Percentiles rank a stretch among this genome's conserved stretches.
Conservation (phyloP, 2,329 filamentous ascomycete genomes). For the Zymoseptoria passerinii region DNA sequence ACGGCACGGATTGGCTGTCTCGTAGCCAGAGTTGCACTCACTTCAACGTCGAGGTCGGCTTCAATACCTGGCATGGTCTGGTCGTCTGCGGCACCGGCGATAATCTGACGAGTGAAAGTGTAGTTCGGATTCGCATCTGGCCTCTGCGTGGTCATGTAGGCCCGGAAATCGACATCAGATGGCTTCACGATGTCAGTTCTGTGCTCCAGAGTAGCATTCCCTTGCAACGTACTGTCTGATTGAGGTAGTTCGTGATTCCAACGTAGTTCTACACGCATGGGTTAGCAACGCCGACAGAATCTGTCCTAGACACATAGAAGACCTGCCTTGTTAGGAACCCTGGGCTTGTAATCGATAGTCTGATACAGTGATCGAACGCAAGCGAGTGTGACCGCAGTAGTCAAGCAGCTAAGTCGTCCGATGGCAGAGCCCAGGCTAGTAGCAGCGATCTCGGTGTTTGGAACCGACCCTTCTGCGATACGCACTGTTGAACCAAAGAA, state of each 20-base stretch:
- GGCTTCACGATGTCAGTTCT: neutral
- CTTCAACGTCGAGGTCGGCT: neutral
- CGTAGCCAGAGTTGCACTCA: neutral
- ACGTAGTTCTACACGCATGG: neutral
- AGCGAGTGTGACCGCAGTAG: slow-evolving; percentile 34
- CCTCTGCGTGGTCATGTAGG: neutral
- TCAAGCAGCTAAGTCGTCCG: neutral
- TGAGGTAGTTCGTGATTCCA: slow-evolving; percentile 1
- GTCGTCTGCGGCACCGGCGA: neutral
- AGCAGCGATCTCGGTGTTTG: slow-evolving; percentile 4
- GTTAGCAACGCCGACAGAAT: neutral
- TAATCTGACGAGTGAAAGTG: neutral
- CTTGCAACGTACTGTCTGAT: neutral
- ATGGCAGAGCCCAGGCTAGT: neutral
- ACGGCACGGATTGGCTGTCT: neutral
- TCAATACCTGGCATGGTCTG: neutral
- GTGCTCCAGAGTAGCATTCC: neutral
- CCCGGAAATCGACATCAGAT: neutral
- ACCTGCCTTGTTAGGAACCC: slow-evolving; percentile 14
- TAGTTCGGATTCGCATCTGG: slow-evolving; percentile 1
- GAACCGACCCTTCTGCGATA: slow-evolving; percentile 12
- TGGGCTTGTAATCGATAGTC: neutral
- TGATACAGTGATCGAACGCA: neutral
- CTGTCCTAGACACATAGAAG: neutral
- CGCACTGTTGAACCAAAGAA: slow-evolving; percentile 9